These are phyloP conservation scores for Apiospora pterosperma DNA, from an alignment of 2,329 filamentous ascomycete genomes.

Conservation along the genomic window DNA sequence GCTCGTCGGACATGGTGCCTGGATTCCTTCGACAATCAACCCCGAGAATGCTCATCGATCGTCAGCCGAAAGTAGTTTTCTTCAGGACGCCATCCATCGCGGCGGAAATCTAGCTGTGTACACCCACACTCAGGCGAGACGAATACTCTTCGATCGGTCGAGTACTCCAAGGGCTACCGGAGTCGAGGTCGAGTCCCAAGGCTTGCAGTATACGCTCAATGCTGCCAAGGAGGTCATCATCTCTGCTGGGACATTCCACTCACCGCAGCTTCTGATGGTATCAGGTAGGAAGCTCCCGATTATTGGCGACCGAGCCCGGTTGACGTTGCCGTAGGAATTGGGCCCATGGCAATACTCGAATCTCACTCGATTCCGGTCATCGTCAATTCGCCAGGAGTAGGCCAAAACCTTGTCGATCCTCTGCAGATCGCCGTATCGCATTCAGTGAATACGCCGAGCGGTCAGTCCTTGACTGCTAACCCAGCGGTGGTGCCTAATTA, in stretches of 20 bases:
- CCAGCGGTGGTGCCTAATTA: slow-evolving; percentile 16
- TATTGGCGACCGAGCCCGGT: background rate
- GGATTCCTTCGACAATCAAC: background rate
- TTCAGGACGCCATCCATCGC: slow-evolving; percentile 15
- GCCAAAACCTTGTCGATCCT: slow-evolving; percentile 58
- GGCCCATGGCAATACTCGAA: background rate
- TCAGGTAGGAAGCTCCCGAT: slow-evolving; percentile 22
- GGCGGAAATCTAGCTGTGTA: slow-evolving; percentile 10
- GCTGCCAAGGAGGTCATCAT: slow-evolving; percentile 36
- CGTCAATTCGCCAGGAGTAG: slow-evolving; percentile 53
- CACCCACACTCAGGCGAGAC: slow-evolving; percentile 10
- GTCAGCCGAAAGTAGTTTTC: slow-evolving; percentile 18
- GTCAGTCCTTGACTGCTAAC: slow-evolving; percentile 23
- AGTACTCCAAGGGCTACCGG: slow-evolving; percentile 19
- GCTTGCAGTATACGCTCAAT: slow-evolving; percentile 16
- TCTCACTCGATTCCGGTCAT: background rate
- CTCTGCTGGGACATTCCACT: slow-evolving; percentile 34
- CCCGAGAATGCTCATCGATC: background rate
- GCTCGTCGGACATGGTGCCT: background rate
- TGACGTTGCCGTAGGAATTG: background rate
- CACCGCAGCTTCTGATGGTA: slow-evolving; percentile 36
- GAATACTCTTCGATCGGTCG: slow-evolving; percentile 17
- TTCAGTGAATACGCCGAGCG: slow-evolving; percentile 24
- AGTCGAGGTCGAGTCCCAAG: slow-evolving; percentile 15
- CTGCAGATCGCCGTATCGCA: slow-evolving; percentile 29